Evolutionary conservation across 2,329 filamentous ascomycete species (phyloP), one percentile per base, ranked within the genome.

Genomic region (Arthrobotrys entomopaga): DNA sequence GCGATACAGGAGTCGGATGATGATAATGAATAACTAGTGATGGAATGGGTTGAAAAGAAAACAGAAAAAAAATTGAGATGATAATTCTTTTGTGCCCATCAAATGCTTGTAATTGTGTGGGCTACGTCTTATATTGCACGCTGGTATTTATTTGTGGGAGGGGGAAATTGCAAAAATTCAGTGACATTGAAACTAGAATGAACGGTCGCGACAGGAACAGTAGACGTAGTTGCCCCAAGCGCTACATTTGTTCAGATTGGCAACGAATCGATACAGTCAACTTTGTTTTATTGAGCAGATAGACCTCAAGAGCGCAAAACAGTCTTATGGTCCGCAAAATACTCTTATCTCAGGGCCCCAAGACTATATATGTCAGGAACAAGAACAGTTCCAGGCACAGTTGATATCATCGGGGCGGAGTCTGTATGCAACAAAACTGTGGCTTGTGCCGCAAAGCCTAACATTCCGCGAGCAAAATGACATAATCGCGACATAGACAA

Each of bases 371-470:
- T n/a, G n/a, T n/a, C n/a, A 26, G 24, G 24, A 26, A 26, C 3
- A 26, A 26, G 24, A 5, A n/a, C n/a, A 6, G 43, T n/a, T 52
- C 46, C 43, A 26, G 3, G 24, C 24, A 26, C 24, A 26, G 24
- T 26, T 26, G 3, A 26, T 26, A 46, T 67, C 54, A 20, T 67
- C 48, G 24, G n/a, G 42, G 42, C 42, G 42, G 42, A 38, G 56
- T 22, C 15, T 42, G 15, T 40, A 46, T 58, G 46, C 50, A 34
- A 43, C 52, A 57, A 48, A 65, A 53, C 34, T 50, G 38, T 56
- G 54, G 22, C 42, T 46, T 46, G 42, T 19, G 42, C 15, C 42
- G 42, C 11, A 40, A 19, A 16, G 2, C n/a, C n/a, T 48, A 48
- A 48, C 24, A 26, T 8, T 19, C 22, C 10, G 29, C 29, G 29